These are phyloP conservation scores for Coccomyxa sp. DNA, from an alignment of 139 green algal genomes.

Conservation along the genomic window DNA sequence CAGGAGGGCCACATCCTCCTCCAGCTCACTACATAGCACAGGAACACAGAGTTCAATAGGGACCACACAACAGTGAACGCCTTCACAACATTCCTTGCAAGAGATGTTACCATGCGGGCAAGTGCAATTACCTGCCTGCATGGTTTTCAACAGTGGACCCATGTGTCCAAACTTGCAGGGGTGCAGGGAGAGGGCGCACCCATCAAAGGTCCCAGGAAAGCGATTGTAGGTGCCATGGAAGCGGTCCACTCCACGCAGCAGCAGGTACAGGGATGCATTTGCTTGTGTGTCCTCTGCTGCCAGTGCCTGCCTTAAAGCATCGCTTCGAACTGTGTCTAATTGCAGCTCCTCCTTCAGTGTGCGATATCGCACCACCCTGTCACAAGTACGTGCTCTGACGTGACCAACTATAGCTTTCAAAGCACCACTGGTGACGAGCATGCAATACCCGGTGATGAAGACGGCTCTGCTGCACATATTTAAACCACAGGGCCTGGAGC, in stretches of 20 bases:
- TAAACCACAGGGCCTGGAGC: background rate
- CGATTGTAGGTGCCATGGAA: conserved; percentile 53
- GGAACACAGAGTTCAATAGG: background rate
- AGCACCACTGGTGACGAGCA: background rate
- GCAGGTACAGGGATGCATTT: conserved; percentile 68
- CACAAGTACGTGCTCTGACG: background rate
- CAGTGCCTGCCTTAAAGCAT: conserved; percentile 32
- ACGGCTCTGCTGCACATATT: background rate
- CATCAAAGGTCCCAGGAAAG: conserved; percentile 53
- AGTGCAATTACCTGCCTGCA: too few species aligned
- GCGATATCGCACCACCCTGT: conserved; percentile 57
- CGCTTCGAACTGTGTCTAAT: conserved; percentile 8
- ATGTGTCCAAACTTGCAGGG: background rate
- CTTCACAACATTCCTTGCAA: background rate
- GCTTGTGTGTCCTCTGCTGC: conserved; percentile 37
- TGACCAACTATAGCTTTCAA: background rate
- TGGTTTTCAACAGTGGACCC: too few species aligned
- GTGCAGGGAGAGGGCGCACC: conserved; percentile 12
- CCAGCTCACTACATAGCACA: conserved; percentile 21
- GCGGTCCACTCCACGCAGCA: conserved; percentile 73
- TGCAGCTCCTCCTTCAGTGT: conserved; percentile 50
- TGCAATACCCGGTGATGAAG: background rate
- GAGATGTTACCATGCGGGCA: too few species aligned
- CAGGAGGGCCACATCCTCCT: conserved; percentile 74
- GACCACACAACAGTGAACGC: background rate